A percentile compares a stretch with the other conserved stretches of the same genome.
Conservation (phyloP, 768 basidiomycete species). For the Clathrus columnatus region DNA sequence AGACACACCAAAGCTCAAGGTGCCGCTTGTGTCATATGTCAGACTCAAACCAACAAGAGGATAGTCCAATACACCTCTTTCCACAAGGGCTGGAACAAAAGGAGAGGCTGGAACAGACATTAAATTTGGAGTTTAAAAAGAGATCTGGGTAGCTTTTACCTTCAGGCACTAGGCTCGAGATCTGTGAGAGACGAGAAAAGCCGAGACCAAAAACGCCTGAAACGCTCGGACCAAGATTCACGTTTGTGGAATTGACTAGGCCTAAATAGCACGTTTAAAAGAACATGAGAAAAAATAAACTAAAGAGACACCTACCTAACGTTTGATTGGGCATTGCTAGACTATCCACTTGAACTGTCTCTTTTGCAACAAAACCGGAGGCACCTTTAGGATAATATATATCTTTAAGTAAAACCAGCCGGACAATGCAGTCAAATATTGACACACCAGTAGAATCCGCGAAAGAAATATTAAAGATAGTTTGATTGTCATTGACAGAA, state of each 20-base stretch:
- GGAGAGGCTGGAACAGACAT: conserved; percentile 44
- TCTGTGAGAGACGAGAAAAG: conserved; percentile 62
- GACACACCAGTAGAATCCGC: conserved; percentile 60
- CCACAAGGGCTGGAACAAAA: conserved; percentile 54
- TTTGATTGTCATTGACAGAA: conserved; percentile 51
- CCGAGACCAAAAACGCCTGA: conserved; percentile 73
- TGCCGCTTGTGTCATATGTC: conserved; percentile 48
- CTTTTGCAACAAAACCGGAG: conserved; percentile 62
- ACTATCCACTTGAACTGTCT: conserved; percentile 52
- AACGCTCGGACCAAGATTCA: conserved; percentile 50
- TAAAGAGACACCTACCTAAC: conserved; percentile 42
- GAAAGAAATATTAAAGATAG: conserved; percentile 51
- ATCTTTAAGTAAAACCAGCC: not conserved
- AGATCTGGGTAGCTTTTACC: conserved; percentile 27
- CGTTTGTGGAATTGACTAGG: conserved; percentile 51
- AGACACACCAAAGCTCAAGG: conserved; percentile 51
- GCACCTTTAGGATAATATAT: conserved; percentile 36
- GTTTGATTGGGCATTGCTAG: conserved; percentile 52
- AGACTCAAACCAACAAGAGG: conserved; percentile 70
- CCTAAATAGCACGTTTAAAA: conserved; percentile 30
- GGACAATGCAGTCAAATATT: not conserved
- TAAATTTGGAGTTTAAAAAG: not conserved
- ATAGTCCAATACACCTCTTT: conserved; percentile 58
- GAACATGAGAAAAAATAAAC: not conserved
- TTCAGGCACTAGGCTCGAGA: conserved; percentile 36